Conservation (phyloP, 2,329 filamentous ascomycete genomes). For the Ascochyta pisi region DNA sequence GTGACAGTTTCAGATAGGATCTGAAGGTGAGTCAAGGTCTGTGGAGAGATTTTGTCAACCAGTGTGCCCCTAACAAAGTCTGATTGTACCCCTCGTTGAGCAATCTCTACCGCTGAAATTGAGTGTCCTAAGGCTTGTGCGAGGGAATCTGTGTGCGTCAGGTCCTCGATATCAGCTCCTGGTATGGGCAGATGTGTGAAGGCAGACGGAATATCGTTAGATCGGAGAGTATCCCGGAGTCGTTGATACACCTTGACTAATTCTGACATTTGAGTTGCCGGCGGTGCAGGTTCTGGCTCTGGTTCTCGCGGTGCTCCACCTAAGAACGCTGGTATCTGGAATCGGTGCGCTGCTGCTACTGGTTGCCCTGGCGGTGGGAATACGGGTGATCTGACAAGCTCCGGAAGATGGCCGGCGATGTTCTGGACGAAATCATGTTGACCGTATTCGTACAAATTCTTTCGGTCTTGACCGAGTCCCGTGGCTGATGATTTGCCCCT, state of each 20-base stretch:
- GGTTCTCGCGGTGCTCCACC: slow-evolving; percentile 17
- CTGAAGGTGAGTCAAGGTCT: slow-evolving; percentile 83
- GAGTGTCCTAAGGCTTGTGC: slow-evolving; percentile 78
- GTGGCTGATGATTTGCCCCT: slow-evolving; percentile 30
- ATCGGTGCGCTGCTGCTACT: slow-evolving; percentile 33
- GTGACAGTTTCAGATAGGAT: slow-evolving; percentile 87
- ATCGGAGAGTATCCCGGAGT: slow-evolving; percentile 61
- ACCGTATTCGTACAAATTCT: slow-evolving; percentile 60
- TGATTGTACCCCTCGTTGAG: slow-evolving; percentile 82
- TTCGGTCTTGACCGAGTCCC: slow-evolving; percentile 51
- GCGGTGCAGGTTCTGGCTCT: slow-evolving; percentile 2
- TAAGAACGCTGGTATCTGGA: slow-evolving; percentile 43
- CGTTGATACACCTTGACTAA: slow-evolving; percentile 63
- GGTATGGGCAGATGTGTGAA: slow-evolving; percentile 54
- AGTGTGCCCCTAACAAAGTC: slow-evolving; percentile 73
- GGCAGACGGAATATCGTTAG: slow-evolving; percentile 58
- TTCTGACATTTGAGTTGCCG: slow-evolving; percentile 48
- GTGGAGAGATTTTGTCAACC: slow-evolving; percentile 82
- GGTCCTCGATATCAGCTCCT: slow-evolving; percentile 52
- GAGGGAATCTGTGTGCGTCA: slow-evolving; percentile 64
- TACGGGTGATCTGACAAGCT: slow-evolving; percentile 36
- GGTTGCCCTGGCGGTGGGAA: slow-evolving; percentile 22
- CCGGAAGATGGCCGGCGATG: slow-evolving; percentile 52
- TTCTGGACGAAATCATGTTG: slow-evolving; percentile 58
- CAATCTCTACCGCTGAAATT: slow-evolving; percentile 87